Evolutionary conservation across 73 alveolate species (phyloP).

Genomic region (Urostyla sp.): DNA sequence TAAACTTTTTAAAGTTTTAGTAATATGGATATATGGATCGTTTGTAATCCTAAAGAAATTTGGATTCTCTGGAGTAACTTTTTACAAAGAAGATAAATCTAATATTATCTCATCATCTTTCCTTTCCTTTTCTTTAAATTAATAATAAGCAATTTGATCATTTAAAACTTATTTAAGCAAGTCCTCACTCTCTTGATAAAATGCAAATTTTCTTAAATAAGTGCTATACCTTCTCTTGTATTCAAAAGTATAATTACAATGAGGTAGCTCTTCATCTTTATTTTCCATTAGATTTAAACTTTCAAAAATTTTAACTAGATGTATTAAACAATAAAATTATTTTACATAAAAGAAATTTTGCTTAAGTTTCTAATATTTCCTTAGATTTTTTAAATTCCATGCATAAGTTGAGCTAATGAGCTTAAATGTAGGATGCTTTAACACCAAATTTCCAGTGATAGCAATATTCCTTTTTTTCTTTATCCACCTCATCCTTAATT

Average conservation of each 20-base stretch:
- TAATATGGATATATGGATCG: background rate
- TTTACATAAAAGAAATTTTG: too few species aligned
- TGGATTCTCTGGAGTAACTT: background rate
- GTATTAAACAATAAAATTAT: too few species aligned
- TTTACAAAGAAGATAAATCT: background rate
- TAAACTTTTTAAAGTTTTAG: background rate
- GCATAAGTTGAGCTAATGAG: too few species aligned
- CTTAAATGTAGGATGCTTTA: too few species aligned
- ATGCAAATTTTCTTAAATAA: slow-evolving; percentile 27
- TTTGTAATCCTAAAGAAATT: too few species aligned
- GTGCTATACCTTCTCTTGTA: background rate
- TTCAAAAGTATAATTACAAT: background rate
- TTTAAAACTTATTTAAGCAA: background rate
- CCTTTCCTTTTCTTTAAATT: background rate
- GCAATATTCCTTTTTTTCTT: too few species aligned
- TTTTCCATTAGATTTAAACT: background rate
- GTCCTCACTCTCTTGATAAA: slow-evolving; percentile 4
- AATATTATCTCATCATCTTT: background rate
- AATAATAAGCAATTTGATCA: background rate
- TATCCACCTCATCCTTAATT: too few species aligned
- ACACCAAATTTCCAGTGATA: too few species aligned
- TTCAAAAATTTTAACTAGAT: too few species aligned
- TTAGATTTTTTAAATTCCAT: too few species aligned
- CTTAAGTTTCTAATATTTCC: too few species aligned
- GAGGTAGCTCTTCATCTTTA: background rate